Conservation (phyloP, 108 stramenopile species). For the Epithemia pelagica region DNA sequence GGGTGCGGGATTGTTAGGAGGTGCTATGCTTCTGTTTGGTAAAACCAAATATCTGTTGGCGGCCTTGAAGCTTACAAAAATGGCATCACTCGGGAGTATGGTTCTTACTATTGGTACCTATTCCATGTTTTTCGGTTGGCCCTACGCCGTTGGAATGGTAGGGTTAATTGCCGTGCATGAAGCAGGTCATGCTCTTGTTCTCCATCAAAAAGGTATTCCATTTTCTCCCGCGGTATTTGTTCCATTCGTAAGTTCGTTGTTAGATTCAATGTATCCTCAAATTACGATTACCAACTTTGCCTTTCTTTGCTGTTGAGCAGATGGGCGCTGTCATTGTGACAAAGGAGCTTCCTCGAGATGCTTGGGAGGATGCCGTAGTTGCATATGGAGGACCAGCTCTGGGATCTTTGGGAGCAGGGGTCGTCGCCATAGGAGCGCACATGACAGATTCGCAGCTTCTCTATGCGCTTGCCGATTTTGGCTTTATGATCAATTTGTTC, state of each 20-base stretch:
- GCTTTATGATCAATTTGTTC: conserved; percentile 94
- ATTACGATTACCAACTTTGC: too few species aligned
- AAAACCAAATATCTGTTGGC: conserved; percentile 86
- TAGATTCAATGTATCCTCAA: neutral
- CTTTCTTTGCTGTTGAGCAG: too few species aligned
- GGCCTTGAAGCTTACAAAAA: conserved; percentile 86
- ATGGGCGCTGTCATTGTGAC: conserved; percentile 89
- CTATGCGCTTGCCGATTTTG: conserved; percentile 90
- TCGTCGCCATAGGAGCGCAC: conserved; percentile 59
- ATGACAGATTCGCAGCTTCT: conserved; percentile 72
- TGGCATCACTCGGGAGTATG: conserved; percentile 85
- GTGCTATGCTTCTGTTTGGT: conserved; percentile 56
- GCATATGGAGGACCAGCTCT: conserved; percentile 87
- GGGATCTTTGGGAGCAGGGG: conserved; percentile 77
- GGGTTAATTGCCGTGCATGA: conserved; percentile 86
- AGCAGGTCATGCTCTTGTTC: conserved; percentile 75
- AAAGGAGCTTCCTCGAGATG: conserved; percentile 75
- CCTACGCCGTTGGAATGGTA: conserved; percentile 89
- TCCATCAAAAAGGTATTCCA: conserved; percentile 73
- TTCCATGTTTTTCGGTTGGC: conserved; percentile 79
- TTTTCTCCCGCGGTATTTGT: conserved; percentile 89
- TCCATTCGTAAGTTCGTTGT: conserved; percentile 44
- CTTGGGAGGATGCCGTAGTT: conserved; percentile 83
- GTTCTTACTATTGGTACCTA: conserved; percentile 81
- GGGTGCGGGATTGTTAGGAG: conserved; percentile 45